phyloP scores from a whole-genome alignment of 768 basidiomycete genomes.

The Multifurca ochricompacta region DNA sequence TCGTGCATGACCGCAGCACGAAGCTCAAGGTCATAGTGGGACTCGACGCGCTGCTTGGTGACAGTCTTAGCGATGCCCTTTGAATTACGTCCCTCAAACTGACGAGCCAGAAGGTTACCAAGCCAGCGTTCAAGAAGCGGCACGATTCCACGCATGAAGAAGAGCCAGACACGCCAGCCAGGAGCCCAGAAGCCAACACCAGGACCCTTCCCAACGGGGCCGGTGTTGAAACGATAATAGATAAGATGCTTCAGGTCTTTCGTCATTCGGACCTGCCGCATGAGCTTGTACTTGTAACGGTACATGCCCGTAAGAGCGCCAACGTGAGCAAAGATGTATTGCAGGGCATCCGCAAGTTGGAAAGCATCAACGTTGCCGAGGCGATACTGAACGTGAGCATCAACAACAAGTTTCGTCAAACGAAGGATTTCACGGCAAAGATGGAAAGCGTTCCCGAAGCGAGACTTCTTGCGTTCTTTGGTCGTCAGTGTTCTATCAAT shows the following conservation, averaged over 20 bases:
- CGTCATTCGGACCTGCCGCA: slow-evolving; percentile 99
- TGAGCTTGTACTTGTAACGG: slow-evolving; percentile 99
- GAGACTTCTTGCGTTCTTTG: slow-evolving; percentile 98
- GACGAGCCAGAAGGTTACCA: slow-evolving; percentile 93
- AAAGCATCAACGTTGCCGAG: slow-evolving; percentile 98
- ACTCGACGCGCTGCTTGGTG: slow-evolving; percentile 98
- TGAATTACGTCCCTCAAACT: slow-evolving; percentile 96
- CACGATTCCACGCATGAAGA: slow-evolving; percentile 99
- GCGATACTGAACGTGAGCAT: slow-evolving; percentile 97
- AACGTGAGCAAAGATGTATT: slow-evolving; percentile 96
- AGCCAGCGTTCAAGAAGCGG: slow-evolving; percentile 96
- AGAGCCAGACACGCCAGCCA: slow-evolving; percentile 99
- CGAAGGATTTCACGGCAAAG: slow-evolving; percentile 96
- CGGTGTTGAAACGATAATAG: slow-evolving; percentile 99
- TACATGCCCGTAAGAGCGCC: slow-evolving; percentile 99
- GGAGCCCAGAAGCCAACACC: slow-evolving; percentile 99
- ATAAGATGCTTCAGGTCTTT: slow-evolving; percentile 98
- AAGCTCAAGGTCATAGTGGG: slow-evolving; percentile 95
- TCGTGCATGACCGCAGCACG: slow-evolving; percentile 99
- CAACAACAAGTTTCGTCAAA: slow-evolving; percentile 96
- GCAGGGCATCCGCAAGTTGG: slow-evolving; percentile 96
- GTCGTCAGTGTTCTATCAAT: slow-evolving; percentile 82
- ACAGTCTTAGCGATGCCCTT: slow-evolving; percentile 97
- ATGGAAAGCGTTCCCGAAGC: slow-evolving; percentile 99
- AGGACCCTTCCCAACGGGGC: slow-evolving; percentile 98